Evolutionary conservation across 2,329 filamentous ascomycete genomes (phyloP).

Genomic region (Talaromyces sp.): DNA sequence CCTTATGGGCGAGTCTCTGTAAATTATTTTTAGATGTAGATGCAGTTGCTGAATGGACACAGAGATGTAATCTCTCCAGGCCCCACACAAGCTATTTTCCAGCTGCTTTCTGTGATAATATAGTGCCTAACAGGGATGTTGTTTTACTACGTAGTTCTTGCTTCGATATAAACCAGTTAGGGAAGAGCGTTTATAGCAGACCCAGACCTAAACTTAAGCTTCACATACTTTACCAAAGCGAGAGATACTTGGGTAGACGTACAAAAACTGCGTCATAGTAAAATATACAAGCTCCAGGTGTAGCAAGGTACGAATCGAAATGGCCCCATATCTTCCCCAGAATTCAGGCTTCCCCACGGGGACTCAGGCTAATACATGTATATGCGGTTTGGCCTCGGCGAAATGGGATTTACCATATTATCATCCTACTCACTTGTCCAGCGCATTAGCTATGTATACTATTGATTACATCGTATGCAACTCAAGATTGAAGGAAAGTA

Average conservation of each 20-base stretch:
- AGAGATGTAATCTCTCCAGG: not conserved
- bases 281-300: too few relatives aligned
- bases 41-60: too few relatives aligned
- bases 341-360: not conserved
- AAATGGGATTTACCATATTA: not conserved
- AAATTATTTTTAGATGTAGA: too few relatives aligned
- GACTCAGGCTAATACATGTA: not conserved
- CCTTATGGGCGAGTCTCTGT: not conserved
- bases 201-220: too few relatives aligned
- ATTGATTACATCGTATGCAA: not conserved
- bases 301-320: not conserved
- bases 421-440: not conserved
- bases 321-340: constrained; percentile 1
- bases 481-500: not conserved
- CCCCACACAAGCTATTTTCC: not conserved
- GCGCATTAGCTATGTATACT: not conserved
- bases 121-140: not conserved
- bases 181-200: not conserved
- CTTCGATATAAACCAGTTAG: not conserved
- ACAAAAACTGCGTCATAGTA: too few relatives aligned
- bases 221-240: too few relatives aligned
- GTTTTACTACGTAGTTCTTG: not conserved
- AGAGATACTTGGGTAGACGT: too few relatives aligned
- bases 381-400: not conserved
- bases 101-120: not conserved